Percentiles rank a stretch among this genome's conserved stretches.
Evolutionary conservation across 352 stramenopile genomes (phyloP).

Genomic region (Pythium apleroticum): DNA sequence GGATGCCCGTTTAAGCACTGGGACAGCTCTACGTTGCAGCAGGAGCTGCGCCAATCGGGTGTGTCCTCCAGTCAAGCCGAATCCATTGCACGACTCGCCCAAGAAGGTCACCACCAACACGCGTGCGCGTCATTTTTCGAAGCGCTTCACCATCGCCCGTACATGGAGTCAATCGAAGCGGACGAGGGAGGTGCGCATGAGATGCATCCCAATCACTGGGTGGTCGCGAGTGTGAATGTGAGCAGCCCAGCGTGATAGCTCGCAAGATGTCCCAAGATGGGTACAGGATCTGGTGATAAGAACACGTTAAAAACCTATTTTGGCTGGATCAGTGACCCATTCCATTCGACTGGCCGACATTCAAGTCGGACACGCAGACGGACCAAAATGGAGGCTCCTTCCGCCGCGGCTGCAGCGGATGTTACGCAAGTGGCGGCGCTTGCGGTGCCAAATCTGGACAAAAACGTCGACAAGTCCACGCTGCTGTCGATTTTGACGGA

Average conservation of each 20-base stretch:
- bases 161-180: neutral
- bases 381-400: neutral
- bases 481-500: slow-evolving; percentile 72
- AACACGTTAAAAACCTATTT: slow-evolving; percentile 17
- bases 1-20: slow-evolving; percentile 84
- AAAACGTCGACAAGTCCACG: slow-evolving; percentile 40
- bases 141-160: slow-evolving; percentile 33
- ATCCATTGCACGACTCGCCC: slow-evolving; percentile 36
- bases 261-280: too few species aligned
- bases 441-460: slow-evolving; percentile 16
- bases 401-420: neutral
- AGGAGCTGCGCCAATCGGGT: slow-evolving; percentile 43
- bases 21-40: slow-evolving; percentile 40
- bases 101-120: slow-evolving; percentile 34
- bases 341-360: slow-evolving; percentile 5
- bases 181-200: neutral
- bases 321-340: neutral
- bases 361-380: neutral
- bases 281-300: slow-evolving; percentile 4
- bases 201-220: slow-evolving; percentile 62
- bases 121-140: slow-evolving; percentile 60
- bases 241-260: neutral
- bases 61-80: slow-evolving; percentile 17
- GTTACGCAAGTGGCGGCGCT: neutral
- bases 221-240: slow-evolving; percentile 39